These are phyloP conservation scores for Protomyces arabidopsidicola DNA, from an alignment of 1,139 yeast species.

Conservation along the genomic window DNA sequence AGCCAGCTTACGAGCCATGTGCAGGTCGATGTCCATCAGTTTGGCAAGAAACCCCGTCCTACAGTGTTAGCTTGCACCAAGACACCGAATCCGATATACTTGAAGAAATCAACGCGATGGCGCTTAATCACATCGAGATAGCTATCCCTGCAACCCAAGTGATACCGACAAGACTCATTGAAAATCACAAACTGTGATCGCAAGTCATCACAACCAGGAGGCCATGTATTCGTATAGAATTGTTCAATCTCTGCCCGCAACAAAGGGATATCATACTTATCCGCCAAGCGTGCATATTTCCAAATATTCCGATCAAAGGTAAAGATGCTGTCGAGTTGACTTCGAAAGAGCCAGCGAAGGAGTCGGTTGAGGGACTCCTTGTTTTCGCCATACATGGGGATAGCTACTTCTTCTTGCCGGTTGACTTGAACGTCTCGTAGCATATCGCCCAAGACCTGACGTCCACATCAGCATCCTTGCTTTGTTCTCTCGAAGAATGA, in stretches of 20 bases:
- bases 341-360: not conserved
- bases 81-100: not conserved
- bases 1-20: not conserved
- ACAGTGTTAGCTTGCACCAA: not conserved
- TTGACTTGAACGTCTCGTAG: not conserved
- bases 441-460: not conserved
- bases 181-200: not conserved
- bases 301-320: not conserved
- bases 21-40: not conserved
- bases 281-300: not conserved
- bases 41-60: not conserved
- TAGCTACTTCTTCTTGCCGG: not conserved
- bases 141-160: not conserved
- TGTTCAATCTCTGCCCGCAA: not conserved
- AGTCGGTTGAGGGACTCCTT: not conserved
- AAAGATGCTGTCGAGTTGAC: not conserved
- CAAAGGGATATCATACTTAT: not conserved
- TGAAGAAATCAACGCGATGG: not conserved
- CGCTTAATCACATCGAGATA: not conserved
- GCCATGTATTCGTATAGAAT: not conserved
- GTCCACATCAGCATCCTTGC: not conserved
- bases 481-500: not conserved
- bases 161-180: not conserved
- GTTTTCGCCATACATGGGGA: not conserved
- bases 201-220: not conserved